Percentiles rank a stretch among this genome's conserved stretches.
Evolutionary conservation across 108 stramenopile genomes (phyloP).

Genomic region (Pseudonitzschia pungens): DNA sequence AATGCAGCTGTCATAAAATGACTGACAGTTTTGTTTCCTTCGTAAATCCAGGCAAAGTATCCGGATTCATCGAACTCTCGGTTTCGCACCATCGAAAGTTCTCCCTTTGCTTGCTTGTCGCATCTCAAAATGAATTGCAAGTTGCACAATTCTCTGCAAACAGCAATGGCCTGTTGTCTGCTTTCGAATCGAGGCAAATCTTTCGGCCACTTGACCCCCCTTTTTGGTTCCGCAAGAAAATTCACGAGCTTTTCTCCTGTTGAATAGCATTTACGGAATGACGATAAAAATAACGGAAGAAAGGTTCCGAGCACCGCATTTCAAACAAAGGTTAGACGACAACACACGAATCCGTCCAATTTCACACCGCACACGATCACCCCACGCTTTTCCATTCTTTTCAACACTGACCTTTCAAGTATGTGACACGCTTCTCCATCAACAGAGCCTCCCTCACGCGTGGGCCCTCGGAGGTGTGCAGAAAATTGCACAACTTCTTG

Average conservation of each 20-base stretch:
- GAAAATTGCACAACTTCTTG: slow-evolving; percentile 85
- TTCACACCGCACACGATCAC: not conserved
- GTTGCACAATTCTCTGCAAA: slow-evolving; percentile 83
- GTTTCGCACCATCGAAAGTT: slow-evolving; percentile 78
- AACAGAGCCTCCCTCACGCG: slow-evolving; percentile 87
- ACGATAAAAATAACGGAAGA: not conserved
- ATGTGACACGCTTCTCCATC: slow-evolving; percentile 95
- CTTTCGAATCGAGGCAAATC: slow-evolving; percentile 84
- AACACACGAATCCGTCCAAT: not conserved
- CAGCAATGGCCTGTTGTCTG: slow-evolving; percentile 78
- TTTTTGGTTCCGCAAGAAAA: slow-evolving; percentile 90
- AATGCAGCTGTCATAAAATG: slow-evolving; percentile 92
- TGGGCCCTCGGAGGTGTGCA: slow-evolving; percentile 77
- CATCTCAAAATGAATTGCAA: slow-evolving; percentile 90
- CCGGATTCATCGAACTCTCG: slow-evolving; percentile 91
- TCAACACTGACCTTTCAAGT: slow-evolving; percentile 89
- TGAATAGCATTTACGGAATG: not conserved
- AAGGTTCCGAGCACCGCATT: not conserved
- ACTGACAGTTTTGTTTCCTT: slow-evolving; percentile 91
- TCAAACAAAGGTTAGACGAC: not conserved
- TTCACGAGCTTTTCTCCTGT: slow-evolving; percentile 93
- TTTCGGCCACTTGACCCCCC: slow-evolving; percentile 87
- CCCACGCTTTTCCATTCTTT: not conserved
- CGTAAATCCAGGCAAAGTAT: slow-evolving; percentile 97
- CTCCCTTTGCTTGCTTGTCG: slow-evolving; percentile 90